Evolutionary conservation across 2,329 filamentous ascomycete species (phyloP).

Genomic region (Colletotrichum musicola): DNA sequence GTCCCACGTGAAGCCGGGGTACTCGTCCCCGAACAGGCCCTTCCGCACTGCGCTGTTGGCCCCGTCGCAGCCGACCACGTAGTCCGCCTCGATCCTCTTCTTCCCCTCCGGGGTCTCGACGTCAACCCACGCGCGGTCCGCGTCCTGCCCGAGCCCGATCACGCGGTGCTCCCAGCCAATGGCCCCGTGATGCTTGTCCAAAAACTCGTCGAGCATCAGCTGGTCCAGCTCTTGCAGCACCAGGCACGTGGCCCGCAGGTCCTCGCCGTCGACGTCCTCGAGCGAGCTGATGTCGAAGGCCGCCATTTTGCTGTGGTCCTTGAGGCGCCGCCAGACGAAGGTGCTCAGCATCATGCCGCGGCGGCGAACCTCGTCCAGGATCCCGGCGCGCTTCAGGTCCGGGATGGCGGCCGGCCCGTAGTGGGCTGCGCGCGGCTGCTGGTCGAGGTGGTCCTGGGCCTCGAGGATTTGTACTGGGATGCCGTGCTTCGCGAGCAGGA

Average conservation of each 20-base stretch:
- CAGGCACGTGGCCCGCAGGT: conserved; percentile 56
- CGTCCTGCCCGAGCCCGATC: conserved; percentile 60
- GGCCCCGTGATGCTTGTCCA: conserved; percentile 49
- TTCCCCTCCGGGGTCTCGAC: conserved; percentile 54
- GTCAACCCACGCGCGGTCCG: conserved; percentile 57
- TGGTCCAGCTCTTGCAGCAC: conserved; percentile 57
- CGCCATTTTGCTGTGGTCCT: conserved; percentile 51
- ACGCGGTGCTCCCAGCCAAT: conserved; percentile 63
- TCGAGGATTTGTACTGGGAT: conserved; percentile 69
- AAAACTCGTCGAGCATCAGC: conserved; percentile 57
- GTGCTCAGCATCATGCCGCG: conserved; percentile 54
- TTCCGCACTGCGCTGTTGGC: conserved; percentile 62
- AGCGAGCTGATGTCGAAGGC: conserved; percentile 52
- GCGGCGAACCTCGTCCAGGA: conserved; percentile 60
- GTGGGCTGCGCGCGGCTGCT: conserved; percentile 72
- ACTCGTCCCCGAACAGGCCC: conserved; percentile 66
- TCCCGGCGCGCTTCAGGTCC: conserved; percentile 69
- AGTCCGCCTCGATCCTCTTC: conserved; percentile 60
- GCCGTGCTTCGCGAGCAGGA: conserved; percentile 65
- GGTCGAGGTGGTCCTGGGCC: conserved; percentile 64
- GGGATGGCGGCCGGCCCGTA: conserved; percentile 70
- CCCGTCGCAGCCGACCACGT: conserved; percentile 69
- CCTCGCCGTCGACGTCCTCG: conserved; percentile 52
- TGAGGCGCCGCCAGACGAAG: conserved; percentile 55
- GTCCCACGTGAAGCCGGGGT: conserved; percentile 71